Base-by-base conservation (phyloP, 164 flowering plant genomes). In the Brasenia schreberi region DNA sequence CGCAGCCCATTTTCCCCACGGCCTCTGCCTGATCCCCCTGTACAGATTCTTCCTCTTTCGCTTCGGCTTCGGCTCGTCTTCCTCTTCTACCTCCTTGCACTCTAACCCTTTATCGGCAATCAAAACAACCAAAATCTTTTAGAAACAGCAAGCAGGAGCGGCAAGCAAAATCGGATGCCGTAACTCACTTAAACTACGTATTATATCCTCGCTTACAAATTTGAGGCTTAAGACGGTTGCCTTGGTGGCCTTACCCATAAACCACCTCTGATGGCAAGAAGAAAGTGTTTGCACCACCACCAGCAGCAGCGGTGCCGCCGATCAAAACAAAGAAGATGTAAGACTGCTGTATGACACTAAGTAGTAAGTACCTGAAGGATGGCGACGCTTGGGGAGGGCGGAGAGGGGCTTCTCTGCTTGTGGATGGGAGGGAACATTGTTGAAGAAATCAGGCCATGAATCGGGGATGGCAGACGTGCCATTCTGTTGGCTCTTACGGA, bases 1-100 rank as follows among this genome's bases (percentile, higher is more conserved):
- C 1, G 90, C 89, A 14, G 88, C 90, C 90, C 90, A 84, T 69
- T 84, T 84, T 5, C 88, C 88, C 88, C 88, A 84, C 39, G 87
- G 87, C 75, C 90, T 72, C 70, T 80, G 84, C 74, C 94, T 66
- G 44, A 87, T 85, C 4, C 94, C 94, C 72, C 90, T 79, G 79
- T 83, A 88, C 12, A 73, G 64, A 71, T 77, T 85, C 82, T 85
- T 88, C 60, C 87, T 72, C 42, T 49, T 9, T 14, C 56, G 56
- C 56, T 49, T 49, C 16, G 56, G 56, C 56, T 49, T 49, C 56
- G 18, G 61, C 56, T 42, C 73, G 66, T 70, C 66, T 66, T 72
- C 27, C 64, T 27, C 45, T 42, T 64, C 62, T 63, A 61, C 33
- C 53, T 18, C 65, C n/a, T 66, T 18, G 7, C 43, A 5, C 27